phyloP scores from a whole-genome alignment of 208 protist species.

The Eutreptiella sp. region DNA sequence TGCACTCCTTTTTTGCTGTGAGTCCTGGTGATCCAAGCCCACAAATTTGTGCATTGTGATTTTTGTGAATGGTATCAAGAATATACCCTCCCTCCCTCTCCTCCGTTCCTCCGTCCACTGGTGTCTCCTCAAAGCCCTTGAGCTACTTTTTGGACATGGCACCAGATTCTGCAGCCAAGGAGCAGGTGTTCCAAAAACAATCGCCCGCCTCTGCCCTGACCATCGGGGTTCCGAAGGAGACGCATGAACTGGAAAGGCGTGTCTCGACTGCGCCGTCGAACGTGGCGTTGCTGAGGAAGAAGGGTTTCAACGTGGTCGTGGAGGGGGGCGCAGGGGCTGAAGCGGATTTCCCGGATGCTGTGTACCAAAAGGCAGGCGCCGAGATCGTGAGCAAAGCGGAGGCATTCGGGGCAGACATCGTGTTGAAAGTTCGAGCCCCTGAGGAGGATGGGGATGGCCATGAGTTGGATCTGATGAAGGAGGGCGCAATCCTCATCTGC shows the following conservation, averaged over 20 bases:
- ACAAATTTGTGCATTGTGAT: too few species aligned
- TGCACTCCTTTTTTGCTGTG: too few species aligned
- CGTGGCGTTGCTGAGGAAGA: slow-evolving; percentile 46
- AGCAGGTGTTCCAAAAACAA: too few species aligned
- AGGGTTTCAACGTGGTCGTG: slow-evolving; percentile 52
- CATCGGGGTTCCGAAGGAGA: slow-evolving; percentile 45
- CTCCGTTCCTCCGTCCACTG: too few species aligned
- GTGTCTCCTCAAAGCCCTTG: too few species aligned
- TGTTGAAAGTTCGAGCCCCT: slow-evolving; percentile 59
- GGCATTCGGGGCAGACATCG: slow-evolving; percentile 46
- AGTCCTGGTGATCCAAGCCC: too few species aligned
- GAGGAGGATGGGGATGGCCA: slow-evolving; percentile 17
- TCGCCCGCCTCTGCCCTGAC: too few species aligned
- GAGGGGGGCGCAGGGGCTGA: slow-evolving; percentile 53
- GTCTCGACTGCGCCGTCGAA: slow-evolving; percentile 56
- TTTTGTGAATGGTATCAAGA: too few species aligned
- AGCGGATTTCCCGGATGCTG: slow-evolving; percentile 51
- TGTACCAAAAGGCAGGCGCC: slow-evolving; percentile 54
- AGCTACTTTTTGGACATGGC: too few species aligned
- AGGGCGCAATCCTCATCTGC: slow-evolving; percentile 46
- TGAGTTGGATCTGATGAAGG: slow-evolving; percentile 46
- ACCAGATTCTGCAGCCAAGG: too few species aligned
- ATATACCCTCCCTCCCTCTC: too few species aligned
- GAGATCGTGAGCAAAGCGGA: slow-evolving; percentile 39
- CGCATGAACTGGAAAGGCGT: slow-evolving; percentile 40